A percentile compares a stretch with the other conserved stretches of the same genome.
These are phyloP conservation scores for Paraconiothyrium brasiliense DNA, from an alignment of 2,329 filamentous ascomycete species.

Conservation along the genomic window DNA sequence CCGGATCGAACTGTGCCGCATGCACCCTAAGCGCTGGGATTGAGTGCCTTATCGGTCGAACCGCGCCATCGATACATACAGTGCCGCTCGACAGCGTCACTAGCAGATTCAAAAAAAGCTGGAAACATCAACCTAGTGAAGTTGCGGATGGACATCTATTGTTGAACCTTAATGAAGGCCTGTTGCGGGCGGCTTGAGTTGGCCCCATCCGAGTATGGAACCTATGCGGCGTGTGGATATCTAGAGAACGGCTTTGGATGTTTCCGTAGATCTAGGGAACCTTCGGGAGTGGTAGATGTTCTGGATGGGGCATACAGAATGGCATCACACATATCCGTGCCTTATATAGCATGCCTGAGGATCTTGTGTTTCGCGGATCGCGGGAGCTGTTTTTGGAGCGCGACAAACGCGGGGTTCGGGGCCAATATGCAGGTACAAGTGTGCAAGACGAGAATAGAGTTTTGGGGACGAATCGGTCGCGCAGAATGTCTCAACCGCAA, in stretches of 20 bases:
- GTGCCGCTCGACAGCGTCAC: background rate
- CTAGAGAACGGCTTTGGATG: background rate
- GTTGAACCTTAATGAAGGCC: background rate
- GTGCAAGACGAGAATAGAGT: constrained; percentile 17
- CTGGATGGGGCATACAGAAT: background rate
- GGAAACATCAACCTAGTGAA: background rate
- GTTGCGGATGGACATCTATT: constrained; percentile 1
- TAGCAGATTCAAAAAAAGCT: background rate
- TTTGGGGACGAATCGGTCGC: constrained; percentile 12
- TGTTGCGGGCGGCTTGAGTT: background rate
- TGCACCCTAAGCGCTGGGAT: constrained; percentile 7
- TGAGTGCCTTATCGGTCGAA: constrained; percentile 2
- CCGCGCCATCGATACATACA: background rate
- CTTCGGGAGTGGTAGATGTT: background rate
- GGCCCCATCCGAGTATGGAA: too few species aligned
- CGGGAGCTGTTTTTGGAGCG: constrained; percentile 15
- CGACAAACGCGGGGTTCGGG: constrained; percentile 14
- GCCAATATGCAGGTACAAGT: constrained; percentile 24
- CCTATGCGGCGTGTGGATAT: background rate
- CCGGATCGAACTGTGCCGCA: constrained; percentile 1
- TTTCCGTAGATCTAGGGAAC: background rate
- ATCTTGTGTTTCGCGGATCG: constrained; percentile 11
- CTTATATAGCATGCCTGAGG: constrained; percentile 1
- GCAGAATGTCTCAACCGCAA: constrained; percentile 11
- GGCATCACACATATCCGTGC: constrained; percentile 1